Conservation (phyloP, 805 yeast species). For the Candida krabiensis region DNA sequence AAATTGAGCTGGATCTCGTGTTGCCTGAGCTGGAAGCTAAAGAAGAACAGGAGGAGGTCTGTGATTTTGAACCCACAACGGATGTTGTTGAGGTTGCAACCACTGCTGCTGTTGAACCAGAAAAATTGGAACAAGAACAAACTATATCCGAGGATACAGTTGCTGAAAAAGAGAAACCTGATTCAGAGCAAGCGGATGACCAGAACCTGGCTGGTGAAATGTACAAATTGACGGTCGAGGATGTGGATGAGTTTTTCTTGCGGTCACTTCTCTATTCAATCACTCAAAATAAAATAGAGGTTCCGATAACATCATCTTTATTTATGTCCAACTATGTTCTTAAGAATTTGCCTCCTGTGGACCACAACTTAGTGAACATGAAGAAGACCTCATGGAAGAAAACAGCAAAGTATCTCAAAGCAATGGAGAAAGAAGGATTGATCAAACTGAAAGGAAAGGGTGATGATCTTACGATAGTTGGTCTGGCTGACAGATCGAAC, state of each 20-base stretch:
- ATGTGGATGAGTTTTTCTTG: conserved; percentile 72
- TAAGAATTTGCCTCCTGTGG: conserved; percentile 72
- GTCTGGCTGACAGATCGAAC: conserved; percentile 47
- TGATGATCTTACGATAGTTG: conserved; percentile 67
- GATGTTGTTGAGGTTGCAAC: too few relatives aligned
- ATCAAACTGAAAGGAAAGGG: conserved; percentile 79
- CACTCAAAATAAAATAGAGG: conserved; percentile 50
- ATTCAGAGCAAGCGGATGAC: conserved; percentile 9
- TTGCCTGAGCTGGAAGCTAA: conserved; percentile 2
- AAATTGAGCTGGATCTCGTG: conserved; percentile 14
- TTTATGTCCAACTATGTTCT: conserved; percentile 72
- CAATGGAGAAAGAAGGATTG: conserved; percentile 76
- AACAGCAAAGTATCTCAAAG: conserved; percentile 78
- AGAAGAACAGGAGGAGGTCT: conserved; percentile 22
- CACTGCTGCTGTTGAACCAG: too few relatives aligned
- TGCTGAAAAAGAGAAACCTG: conserved; percentile 1
- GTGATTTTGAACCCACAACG: too few relatives aligned
- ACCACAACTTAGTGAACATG: conserved; percentile 51
- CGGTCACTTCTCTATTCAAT: conserved; percentile 72
- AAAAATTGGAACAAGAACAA: conserved; percentile 4
- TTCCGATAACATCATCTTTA: conserved; percentile 72
- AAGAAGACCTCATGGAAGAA: conserved; percentile 91
- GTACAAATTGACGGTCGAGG: conserved; percentile 51
- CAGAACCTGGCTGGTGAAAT: conserved; percentile 38
- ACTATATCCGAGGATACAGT: conserved; percentile 6